Conservation (phyloP, 192 early-diverging fungal genomes). For the Phycomyces blakesleeanus region DNA sequence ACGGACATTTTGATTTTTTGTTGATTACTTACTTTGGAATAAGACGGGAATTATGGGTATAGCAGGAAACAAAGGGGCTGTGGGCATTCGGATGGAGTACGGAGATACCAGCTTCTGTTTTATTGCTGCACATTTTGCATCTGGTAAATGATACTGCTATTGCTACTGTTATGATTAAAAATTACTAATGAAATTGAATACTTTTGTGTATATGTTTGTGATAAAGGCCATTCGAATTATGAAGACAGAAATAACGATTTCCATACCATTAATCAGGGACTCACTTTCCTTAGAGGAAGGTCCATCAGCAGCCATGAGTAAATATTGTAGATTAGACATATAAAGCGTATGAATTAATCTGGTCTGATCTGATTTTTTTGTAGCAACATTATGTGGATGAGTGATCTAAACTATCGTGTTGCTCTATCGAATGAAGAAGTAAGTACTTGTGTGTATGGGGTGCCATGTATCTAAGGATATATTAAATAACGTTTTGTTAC, state of each 20-base stretch:
- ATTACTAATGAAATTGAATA: too few species aligned
- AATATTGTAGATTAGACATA: conserved; percentile 17
- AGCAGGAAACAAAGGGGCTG: conserved; percentile 97
- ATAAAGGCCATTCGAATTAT: conserved; percentile 55
- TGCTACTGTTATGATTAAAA: neutral
- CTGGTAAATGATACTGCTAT: conserved; percentile 54
- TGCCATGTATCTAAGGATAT: neutral
- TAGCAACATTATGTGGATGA: conserved; percentile 74
- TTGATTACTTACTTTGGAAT: neutral
- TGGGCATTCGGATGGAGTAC: conserved; percentile 84
- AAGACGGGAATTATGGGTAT: conserved; percentile 92
- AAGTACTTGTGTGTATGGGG: conserved; percentile 9
- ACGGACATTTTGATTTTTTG: conserved; percentile 1
- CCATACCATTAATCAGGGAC: conserved; percentile 69
- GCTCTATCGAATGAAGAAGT: conserved; percentile 72
- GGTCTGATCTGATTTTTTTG: neutral
- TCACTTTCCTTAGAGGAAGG: conserved; percentile 68
- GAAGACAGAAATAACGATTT: conserved; percentile 85
- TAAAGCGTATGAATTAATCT: neutral
- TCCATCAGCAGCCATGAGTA: conserved; percentile 78
- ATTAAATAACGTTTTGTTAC: neutral
- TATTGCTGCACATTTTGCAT: conserved; percentile 91
- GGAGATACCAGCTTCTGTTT: conserved; percentile 87
- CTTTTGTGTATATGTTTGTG: conserved; percentile 1
- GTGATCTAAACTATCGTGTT: conserved; percentile 94